Evolutionary conservation across 1,139 yeast species (phyloP).

Genomic region (Yamadazyma spencermartinsiae): DNA sequence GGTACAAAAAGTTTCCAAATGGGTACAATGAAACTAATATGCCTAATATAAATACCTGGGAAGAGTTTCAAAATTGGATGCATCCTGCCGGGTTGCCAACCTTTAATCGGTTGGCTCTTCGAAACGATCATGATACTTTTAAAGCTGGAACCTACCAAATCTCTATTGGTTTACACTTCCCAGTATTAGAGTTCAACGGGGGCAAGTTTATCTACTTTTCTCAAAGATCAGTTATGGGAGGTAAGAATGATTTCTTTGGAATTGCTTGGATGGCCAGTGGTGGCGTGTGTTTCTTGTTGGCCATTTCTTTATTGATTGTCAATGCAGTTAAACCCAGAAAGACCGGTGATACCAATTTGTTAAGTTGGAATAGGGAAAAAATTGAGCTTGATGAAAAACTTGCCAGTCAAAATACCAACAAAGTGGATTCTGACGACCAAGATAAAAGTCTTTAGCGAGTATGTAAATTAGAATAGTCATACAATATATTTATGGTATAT

Average conservation of each 20-base stretch:
- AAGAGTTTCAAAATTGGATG: conserved; percentile 96
- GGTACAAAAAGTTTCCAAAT: conserved; percentile 64
- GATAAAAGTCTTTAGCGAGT: no score
- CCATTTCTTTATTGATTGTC: conserved; percentile 56
- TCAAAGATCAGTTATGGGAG: conserved; percentile 88
- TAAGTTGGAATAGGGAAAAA: conserved; percentile 68
- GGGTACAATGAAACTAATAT: conserved; percentile 69
- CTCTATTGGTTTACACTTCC: conserved; percentile 80
- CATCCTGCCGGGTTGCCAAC: conserved; percentile 87
- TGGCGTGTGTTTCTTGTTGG: conserved; percentile 73
- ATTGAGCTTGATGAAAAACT: conserved; percentile 20
- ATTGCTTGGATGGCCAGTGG: conserved; percentile 90
- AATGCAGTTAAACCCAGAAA: conserved; percentile 70
- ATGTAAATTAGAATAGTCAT: conserved; percentile 1
- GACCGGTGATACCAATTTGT: conserved; percentile 69
- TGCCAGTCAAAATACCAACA: not conserved
- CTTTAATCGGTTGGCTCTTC: conserved; percentile 76
- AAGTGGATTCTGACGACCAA: not conserved
- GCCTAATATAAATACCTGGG: conserved; percentile 59
- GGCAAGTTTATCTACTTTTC: conserved; percentile 76
- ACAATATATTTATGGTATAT: no score
- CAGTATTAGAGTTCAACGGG: conserved; percentile 81
- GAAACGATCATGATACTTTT: conserved; percentile 70
- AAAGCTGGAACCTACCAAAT: conserved; percentile 70
- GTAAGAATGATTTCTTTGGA: conserved; percentile 85